Percentiles rank a stretch among this genome's conserved stretches.
These are phyloP conservation scores for Trichoderma sp. DNA, from an alignment of 2,329 filamentous ascomycete genomes.

Conservation along the genomic window DNA sequence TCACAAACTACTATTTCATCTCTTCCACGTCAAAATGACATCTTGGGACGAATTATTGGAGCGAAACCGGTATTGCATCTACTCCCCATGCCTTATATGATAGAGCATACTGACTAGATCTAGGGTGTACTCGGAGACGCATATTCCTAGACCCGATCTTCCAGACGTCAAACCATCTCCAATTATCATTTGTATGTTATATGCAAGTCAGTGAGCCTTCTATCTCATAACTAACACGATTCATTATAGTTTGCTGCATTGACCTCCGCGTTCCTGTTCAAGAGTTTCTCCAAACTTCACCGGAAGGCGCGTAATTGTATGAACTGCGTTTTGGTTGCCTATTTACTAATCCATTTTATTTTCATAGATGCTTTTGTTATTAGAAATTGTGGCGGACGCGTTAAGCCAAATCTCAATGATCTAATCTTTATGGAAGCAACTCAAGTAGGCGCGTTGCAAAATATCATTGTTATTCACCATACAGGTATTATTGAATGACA, in stretches of 20 bases:
- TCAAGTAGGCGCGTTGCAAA: neutral
- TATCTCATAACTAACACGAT: neutral
- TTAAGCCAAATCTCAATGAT: neutral
- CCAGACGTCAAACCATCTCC: neutral
- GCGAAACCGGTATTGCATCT: neutral
- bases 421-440: neutral
- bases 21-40: neutral
- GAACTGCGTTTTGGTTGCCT: neutral
- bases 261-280: neutral
- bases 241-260: neutral
- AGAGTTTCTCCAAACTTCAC: neutral
- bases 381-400: neutral
- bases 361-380: neutral
- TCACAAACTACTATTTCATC: neutral
- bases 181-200: neutral
- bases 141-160: neutral
- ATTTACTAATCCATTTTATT: neutral
- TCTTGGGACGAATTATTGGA: neutral
- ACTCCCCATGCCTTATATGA: neutral
- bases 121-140: neutral
- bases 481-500: neutral
- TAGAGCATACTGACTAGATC: neutral
- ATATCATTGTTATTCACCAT: neutral
- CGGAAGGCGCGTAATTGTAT: neutral
- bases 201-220: neutral